Evolutionary conservation across 768 basidiomycete species (phyloP).

Genomic region (Trametes punicea): DNA sequence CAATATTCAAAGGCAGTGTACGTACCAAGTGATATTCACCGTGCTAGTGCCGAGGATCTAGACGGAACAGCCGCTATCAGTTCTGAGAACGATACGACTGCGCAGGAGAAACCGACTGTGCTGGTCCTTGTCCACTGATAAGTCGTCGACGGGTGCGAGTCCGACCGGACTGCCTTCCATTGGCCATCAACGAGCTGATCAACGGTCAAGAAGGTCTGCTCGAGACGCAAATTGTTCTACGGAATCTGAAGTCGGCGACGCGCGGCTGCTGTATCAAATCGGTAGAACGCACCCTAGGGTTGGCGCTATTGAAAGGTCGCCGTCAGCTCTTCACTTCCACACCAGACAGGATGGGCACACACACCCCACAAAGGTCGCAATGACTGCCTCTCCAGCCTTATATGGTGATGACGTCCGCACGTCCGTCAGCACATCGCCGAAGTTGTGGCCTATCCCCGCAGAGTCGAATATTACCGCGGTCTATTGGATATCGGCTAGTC

Average conservation of each 20-base stretch:
- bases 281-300: constrained; percentile 56
- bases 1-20: background rate
- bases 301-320: constrained; percentile 52
- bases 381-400: constrained; percentile 53
- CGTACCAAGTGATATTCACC: constrained; percentile 66
- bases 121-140: constrained; percentile 63
- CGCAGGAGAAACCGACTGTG: constrained; percentile 37
- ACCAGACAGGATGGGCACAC: background rate
- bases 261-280: background rate
- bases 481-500: constrained; percentile 32
- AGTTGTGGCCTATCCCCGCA: constrained; percentile 51
- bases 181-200: constrained; percentile 46
- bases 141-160: constrained; percentile 76
- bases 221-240: constrained; percentile 75
- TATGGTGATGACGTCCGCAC: constrained; percentile 49
- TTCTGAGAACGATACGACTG: background rate
- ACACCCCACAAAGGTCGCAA: constrained; percentile 59
- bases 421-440: constrained; percentile 60
- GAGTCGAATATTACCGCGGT: constrained; percentile 60
- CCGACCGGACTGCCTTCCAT: constrained; percentile 62
- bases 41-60: constrained; percentile 59
- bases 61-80: background rate
- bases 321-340: too few relatives aligned
- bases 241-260: background rate
- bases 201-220: constrained; percentile 68